Base-by-base conservation (phyloP, 352 stramenopile species). In the Globisporangium paroecandrum region DNA sequence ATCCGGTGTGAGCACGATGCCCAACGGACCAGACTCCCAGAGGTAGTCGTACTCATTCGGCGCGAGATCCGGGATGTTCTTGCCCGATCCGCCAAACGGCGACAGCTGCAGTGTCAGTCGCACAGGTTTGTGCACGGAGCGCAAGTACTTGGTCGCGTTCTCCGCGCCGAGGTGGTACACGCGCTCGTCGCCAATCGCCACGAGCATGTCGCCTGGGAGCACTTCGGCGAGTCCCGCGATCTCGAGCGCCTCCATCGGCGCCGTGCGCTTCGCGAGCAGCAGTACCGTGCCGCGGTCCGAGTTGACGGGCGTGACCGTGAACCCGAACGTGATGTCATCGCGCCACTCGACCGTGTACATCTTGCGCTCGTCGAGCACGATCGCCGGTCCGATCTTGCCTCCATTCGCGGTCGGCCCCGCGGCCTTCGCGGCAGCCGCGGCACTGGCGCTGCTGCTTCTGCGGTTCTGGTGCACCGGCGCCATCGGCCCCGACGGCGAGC, bases 31-130 rank as follows among this genome's bases (percentile, higher is more conserved):
- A 0, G 77, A 79, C 66, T 90, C 77, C 87, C 87, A 94, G 24
- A 84, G 41, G 66, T 91, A 94, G 65, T 89, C 81, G 76, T 90
- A 94, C 67, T 94, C 87, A 55, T 94, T 93, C 43, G 84, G 75
- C 41, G 84, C 82, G 7, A 88, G 66, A 34, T 80, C 73, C 0
- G 84, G 82, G 15, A 92, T 66, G 54, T 77, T 74, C 57, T 88
- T 84, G 20, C 74, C 72, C 15, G 74, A 56, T n/a, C 65, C 57
- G 34, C 81, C 78, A 66, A 86, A 91, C 4, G 84, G 84, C 9
- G 77, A 88, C 10, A 90, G 60, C 65, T 94, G 87, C 47, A 94
- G 64, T 47, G 78, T 90, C 12, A 94, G 62, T 1, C 72, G 75
- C 63, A 94, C 81, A 51, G 87, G 87, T 69, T 93, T 94, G 9